These are phyloP conservation scores for Populus hybrid DNA, from an alignment of 441 rosid genomes.

Conservation along the genomic window DNA sequence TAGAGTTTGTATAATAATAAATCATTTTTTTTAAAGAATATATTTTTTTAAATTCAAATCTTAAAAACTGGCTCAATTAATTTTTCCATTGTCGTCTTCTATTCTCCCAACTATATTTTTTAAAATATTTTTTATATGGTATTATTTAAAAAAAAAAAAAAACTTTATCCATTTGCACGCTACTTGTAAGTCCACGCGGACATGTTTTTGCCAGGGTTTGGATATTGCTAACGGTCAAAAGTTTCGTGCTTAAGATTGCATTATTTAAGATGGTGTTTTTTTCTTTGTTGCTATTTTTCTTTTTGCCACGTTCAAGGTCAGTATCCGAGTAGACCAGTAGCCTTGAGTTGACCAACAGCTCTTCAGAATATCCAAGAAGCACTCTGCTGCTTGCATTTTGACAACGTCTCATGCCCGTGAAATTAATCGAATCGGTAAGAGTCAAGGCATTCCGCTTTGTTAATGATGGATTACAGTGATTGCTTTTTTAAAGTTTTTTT, in stretches of 20 bases:
- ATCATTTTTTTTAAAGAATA: no score
- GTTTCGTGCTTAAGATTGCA: not conserved
- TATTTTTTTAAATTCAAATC: not conserved
- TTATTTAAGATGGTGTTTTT: not conserved
- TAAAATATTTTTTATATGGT: no score
- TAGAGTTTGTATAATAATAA: no score
- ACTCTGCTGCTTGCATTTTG: not conserved
- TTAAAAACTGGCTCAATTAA: no score
- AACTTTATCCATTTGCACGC: not conserved
- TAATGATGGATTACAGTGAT: no score
- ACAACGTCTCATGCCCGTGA: not conserved
- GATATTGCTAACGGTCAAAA: not conserved
- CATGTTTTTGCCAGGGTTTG: not conserved
- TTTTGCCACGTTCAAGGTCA: not conserved
- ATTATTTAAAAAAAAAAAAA: no score
- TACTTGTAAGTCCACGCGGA: not conserved
- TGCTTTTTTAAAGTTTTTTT: no score
- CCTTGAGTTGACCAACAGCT: not conserved
- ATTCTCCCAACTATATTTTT: no score
- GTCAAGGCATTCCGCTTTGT: not conserved
- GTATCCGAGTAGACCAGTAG: not conserved
- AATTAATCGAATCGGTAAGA: not conserved
- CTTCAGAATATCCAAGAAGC: not conserved
- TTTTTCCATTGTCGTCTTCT: no score
- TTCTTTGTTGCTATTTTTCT: no score